Conservation (phyloP, 345 rosid species). For the Camelina neglecta region DNA sequence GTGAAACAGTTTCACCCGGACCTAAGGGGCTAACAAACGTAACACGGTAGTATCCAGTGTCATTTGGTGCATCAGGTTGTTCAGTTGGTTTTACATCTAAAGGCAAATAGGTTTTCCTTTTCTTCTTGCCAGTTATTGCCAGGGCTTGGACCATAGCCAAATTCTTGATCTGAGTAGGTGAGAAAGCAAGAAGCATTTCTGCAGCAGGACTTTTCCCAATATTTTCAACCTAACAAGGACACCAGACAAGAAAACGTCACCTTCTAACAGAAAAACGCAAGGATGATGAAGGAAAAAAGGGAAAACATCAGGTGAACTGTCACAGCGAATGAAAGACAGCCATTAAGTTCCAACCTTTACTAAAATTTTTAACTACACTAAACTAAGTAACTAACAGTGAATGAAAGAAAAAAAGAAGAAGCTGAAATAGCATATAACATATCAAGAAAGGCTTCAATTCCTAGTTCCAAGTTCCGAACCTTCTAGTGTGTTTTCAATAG, state of each 20-base stretch:
- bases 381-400: background rate
- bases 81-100: conserved; percentile 69
- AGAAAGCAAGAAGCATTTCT: conserved; percentile 82
- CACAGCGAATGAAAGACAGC: conserved; percentile 7
- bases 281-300: background rate
- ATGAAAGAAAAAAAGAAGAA: background rate
- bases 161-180: conserved; percentile 71
- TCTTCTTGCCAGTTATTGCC: conserved; percentile 70
- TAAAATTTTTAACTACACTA: background rate
- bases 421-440: background rate
- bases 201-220: conserved; percentile 64
- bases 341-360: background rate
- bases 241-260: conserved; percentile 19
- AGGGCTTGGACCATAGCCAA: conserved; percentile 80
- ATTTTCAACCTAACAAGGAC: conserved; percentile 70
- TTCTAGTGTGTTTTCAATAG: background rate
- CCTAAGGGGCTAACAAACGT: conserved; percentile 63
- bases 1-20: conserved; percentile 63
- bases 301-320: background rate
- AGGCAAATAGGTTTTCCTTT: conserved; percentile 67
- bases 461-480: background rate
- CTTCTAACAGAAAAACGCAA: background rate
- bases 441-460: background rate
- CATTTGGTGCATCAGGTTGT: conserved; percentile 77
- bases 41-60: conserved; percentile 60